phyloP scores from a whole-genome alignment of 1,284 basidiomycete species.

The Sanguinoderma infundibulare region DNA sequence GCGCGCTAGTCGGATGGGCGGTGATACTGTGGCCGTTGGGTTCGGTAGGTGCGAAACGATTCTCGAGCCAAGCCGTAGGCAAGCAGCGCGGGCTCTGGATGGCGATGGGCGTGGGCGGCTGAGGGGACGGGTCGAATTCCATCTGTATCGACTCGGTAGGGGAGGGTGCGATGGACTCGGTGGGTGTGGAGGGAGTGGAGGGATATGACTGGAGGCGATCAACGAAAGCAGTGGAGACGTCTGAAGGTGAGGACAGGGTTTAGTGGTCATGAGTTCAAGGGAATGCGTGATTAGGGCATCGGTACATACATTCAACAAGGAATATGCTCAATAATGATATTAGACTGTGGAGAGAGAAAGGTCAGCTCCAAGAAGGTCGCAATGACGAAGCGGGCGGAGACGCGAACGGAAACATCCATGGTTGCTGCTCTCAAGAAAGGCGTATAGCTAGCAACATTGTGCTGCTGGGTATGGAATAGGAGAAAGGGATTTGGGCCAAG shows the following conservation, averaged over 20 bases:
- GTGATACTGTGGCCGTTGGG: no score
- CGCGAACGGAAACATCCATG: neutral
- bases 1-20: no score
- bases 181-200: slow-evolving; percentile 54
- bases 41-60: neutral
- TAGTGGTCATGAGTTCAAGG: no score
- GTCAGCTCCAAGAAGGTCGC: neutral
- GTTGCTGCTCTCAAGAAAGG: neutral
- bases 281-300: no score
- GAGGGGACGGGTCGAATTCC: slow-evolving; percentile 4
- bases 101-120: slow-evolving; percentile 2
- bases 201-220: slow-evolving; percentile 65
- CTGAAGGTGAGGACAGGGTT: slow-evolving; percentile 37
- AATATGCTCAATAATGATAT: slow-evolving; percentile 71
- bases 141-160: slow-evolving; percentile 21
- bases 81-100: slow-evolving; percentile 10
- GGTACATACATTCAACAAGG: slow-evolving; percentile 70
- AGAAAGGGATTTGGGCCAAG: no score
- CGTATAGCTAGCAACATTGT: neutral
- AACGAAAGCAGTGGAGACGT: slow-evolving; percentile 74
- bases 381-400: no score
- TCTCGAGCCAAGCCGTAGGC: neutral
- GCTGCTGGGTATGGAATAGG: neutral
- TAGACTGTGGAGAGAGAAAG: slow-evolving; percentile 44
- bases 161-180: slow-evolving; percentile 19